Evolutionary conservation across 2,329 filamentous ascomycete genomes (phyloP), one percentile per base, ranked within the genome.

Genomic region (Sarocladium kiliense): DNA sequence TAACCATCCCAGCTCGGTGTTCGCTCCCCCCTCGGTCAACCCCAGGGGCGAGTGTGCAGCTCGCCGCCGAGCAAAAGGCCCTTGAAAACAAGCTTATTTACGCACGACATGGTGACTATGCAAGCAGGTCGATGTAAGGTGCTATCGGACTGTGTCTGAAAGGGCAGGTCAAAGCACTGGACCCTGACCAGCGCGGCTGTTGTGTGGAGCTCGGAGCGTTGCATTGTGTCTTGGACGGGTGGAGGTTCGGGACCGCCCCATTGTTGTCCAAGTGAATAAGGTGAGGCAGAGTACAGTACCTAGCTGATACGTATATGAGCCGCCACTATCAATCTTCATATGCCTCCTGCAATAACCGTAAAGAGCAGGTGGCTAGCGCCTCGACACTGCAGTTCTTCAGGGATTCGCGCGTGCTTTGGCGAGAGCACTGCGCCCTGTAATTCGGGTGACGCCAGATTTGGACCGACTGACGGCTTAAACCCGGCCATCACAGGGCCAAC

Each of bases 41-140:
- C 39, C 6, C 39, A 23, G n/a, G 7, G 39, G 39, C 39, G 14
- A 44, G 14, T 44, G 12, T 44, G 11, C 44, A 47, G 23, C 44
- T 47, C 44, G 23, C 44, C 44, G 4, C 44, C 44, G 12, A 47
- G 44, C 44, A 27, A 30, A 26, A 26, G 23, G 25, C 18, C 25
- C 25, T 47, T n/a, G 25, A 3, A 47, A 47, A 47, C 23, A 47
- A 47, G 44, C 44, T 47, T 47, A 23, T 47, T 47, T 47, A 27
- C 23, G 21, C 23, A 7, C 5, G 21, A 6, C 44, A 27, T 26
- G n/a, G n/a, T n/a, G n/a, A n/a, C n/a, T n/a, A n/a, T 6, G 14
- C 44, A 16, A 47, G 23, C 10, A n/a, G 5, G 44, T 47, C 21
- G 25, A 27, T 47, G 27, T 21, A 18, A 4, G 12, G 44, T 25